Conservation (phyloP, 2,329 filamentous ascomycete species). For the Pseudocercospora pini-densiflorae region DNA sequence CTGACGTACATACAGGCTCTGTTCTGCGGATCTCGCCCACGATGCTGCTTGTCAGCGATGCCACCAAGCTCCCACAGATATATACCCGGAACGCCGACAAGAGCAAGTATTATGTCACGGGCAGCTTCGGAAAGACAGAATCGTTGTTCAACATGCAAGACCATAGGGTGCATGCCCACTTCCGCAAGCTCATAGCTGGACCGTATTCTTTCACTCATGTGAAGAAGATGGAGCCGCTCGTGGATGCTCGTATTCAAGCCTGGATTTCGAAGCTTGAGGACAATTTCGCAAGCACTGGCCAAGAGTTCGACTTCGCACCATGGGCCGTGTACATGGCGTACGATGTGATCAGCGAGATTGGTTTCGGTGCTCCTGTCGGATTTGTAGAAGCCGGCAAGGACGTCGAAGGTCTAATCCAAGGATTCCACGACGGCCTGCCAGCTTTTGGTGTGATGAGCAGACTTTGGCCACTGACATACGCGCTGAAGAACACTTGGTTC, state of each 20-base stretch:
- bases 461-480: conserved; percentile 59
- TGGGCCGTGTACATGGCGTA: conserved; percentile 64
- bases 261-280: conserved; percentile 57
- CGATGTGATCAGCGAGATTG: conserved; percentile 62
- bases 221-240: conserved; percentile 60
- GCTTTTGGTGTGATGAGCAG: conserved; percentile 58
- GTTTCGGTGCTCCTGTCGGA: conserved; percentile 61
- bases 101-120: conserved; percentile 63
- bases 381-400: conserved; percentile 60
- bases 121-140: conserved; percentile 61
- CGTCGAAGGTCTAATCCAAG: conserved; percentile 45
- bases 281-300: conserved; percentile 51
- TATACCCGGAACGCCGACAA: conserved; percentile 63
- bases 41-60: conserved; percentile 58
- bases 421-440: conserved; percentile 58
- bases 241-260: conserved; percentile 56
- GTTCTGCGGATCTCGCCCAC: conserved; percentile 40
- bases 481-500: conserved; percentile 59
- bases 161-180: conserved; percentile 55
- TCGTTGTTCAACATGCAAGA: conserved; percentile 63
- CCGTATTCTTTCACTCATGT: conserved; percentile 63
- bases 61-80: conserved; percentile 60
- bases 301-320: conserved; percentile 59
- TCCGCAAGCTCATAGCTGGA: conserved; percentile 59
- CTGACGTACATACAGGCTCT: conserved; percentile 16